Evolutionary conservation across 805 yeast genomes (phyloP), one percentile per base, ranked within the genome.

Genomic region (Nakazawaea laoshanensis): DNA sequence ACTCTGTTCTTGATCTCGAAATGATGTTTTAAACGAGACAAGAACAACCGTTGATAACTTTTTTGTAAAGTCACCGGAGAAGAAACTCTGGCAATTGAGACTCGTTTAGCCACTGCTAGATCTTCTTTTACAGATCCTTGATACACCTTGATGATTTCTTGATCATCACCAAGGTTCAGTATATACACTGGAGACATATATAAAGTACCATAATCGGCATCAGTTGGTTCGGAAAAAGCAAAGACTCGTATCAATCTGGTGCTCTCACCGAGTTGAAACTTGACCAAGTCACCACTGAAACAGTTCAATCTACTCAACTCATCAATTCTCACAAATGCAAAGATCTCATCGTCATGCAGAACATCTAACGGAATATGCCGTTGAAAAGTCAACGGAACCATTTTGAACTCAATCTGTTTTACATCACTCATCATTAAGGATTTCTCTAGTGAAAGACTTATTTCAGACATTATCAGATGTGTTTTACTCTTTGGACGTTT

Each of bases 1-100:
- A 85, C 61, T 36, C 94, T 68, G 19, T 65, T 54, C 17, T 62
- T 59, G 1, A 58, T 48, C 41, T 79, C 80, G 46, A 89, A 82
- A 37, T 73, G 67, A 0, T 66, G 45, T 49, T 81, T 71, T 42
- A 85, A 56, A 33, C 78, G 75, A 10, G 74, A 55, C 33, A 79
- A 59, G 45, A 84, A 70, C 35, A 74, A 60, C 35, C 65, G 67
- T 47, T 83, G 89, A 45, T 63, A 67, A 0, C 73, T 60, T 33
- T 73, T 65, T 41, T 79, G 85, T 43, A 83, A 61, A 1, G 92
- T 74, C 2, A 69, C 59, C 1, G 86, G 83, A 0, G 89, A 75
- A 1, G 81, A 72, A 1, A 85, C 63, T 37, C 89, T 60, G 0
- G 85, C 67, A 4, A 85, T 63, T 0, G 77, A 74, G 5, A 82